phyloP scores from a whole-genome alignment of 306 rosid species.

The Casuarina glauca region DNA sequence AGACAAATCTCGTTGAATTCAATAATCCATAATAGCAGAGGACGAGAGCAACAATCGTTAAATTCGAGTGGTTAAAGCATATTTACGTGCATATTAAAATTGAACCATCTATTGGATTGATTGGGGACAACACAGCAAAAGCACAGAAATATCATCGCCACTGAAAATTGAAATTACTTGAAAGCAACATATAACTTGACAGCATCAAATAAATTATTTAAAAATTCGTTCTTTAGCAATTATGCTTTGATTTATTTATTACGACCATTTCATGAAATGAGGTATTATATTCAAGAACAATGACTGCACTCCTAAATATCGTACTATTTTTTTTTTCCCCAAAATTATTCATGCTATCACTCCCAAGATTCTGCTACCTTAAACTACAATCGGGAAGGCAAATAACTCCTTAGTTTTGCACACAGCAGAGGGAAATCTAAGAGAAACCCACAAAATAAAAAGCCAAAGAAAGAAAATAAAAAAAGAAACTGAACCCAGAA shows the following conservation, averaged over 20 bases:
- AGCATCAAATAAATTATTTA: not conserved
- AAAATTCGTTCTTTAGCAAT: not conserved
- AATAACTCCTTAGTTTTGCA: not conserved
- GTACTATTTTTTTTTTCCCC: not conserved
- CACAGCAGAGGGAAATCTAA: conserved; percentile 3
- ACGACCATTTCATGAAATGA: too few species aligned
- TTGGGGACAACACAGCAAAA: not conserved
- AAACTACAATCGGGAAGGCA: not conserved
- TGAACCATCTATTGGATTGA: not conserved
- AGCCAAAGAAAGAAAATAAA: not conserved
- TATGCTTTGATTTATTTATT: not conserved
- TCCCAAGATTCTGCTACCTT: not conserved
- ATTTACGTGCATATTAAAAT: not conserved
- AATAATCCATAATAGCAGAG: not conserved
- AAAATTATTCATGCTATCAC: not conserved
- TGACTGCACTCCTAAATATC: not conserved
- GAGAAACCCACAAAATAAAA: conserved; percentile 1
- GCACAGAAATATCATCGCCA: not conserved
- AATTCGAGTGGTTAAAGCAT: not conserved
- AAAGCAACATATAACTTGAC: not conserved
- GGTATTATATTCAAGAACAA: not conserved
- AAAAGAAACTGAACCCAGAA: not conserved
- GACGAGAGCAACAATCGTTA: not conserved
- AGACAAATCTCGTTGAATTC: not conserved
- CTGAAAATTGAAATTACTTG: not conserved